Evolutionary conservation across 768 basidiomycete species (phyloP).

Genomic region (Boletus patriciae): DNA sequence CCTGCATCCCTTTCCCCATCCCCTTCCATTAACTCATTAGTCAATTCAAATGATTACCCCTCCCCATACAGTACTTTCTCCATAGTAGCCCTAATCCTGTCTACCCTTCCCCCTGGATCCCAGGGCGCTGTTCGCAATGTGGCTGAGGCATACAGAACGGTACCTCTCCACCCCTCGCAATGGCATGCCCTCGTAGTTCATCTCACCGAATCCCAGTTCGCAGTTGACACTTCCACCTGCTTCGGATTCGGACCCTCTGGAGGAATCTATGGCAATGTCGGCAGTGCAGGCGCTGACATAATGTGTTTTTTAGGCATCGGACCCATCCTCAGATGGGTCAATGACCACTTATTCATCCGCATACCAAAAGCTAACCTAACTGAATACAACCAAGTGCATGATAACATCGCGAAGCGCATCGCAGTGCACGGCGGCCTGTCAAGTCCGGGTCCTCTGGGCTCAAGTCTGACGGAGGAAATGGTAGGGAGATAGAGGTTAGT

Average conservation of each 20-base stretch:
- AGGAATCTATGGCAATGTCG: constrained; percentile 27
- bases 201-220: not conserved
- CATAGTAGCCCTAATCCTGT: not conserved
- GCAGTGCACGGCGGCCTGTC: too few relatives aligned
- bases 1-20: constrained; percentile 7
- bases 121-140: not conserved
- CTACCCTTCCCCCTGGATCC: accelerated
- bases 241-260: constrained; percentile 27
- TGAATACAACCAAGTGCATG: too few relatives aligned
- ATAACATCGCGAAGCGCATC: too few relatives aligned
- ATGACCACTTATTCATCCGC: constrained; percentile 31
- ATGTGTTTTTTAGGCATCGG: constrained; percentile 15
- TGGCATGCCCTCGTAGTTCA: constrained; percentile 38
- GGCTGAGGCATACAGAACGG: not conserved
- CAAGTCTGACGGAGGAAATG: too few relatives aligned
- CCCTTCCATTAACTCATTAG: constrained; percentile 48
- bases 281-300: constrained; percentile 22
- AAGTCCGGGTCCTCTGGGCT: too few relatives aligned
- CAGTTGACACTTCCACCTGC: constrained; percentile 11
- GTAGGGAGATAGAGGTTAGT: too few relatives aligned
- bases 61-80: not conserved
- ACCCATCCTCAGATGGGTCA: constrained; percentile 29
- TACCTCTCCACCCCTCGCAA: constrained; percentile 33
- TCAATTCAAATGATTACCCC: constrained; percentile 82
- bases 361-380: not conserved